Base-by-base conservation (phyloP, 305 asterid species). In the Fraxinus platypoda region DNA sequence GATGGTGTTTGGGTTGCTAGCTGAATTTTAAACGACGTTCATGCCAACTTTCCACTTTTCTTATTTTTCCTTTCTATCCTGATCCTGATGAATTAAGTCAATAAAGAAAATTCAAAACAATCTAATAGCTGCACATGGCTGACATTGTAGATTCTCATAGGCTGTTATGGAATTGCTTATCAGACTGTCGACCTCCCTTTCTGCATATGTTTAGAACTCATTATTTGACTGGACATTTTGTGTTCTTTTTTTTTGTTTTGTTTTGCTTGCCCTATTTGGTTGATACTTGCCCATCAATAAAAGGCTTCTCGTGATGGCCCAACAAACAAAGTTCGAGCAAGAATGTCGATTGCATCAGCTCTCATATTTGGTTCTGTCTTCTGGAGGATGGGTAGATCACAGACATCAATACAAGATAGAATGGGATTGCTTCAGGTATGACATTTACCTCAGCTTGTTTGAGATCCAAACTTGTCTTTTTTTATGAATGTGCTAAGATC, bases 271-370 rank as follows among this genome's bases (percentile, higher is more conserved):
- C 54, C 23, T 35, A 26, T 81, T 79, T 76, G 81, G 66, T 84
- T 84, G 43, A 78, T 72, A 3, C 35, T 59, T 81, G 76, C 52
- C 76, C 23, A 75, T 81, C 74, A 59, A 31, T 83, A 70, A 76
- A 82, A 96, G 99, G 99, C 98, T 82, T 94, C 94, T 88, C 98
- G 99, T 84, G 99, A 94, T 84, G 98, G 99, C 76, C 97, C 99
- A 57, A 96, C 99, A 79, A 96, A 96, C 87, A 91, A 91, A 92
- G 95, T 96, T 87, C 91, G 99, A 87, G 91, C 97, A 78, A 93
- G 98, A 88, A 96, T 96, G 99, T 96, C 99, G 13, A 75, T 96
- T 70, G 97, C 99, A 77, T 96, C 98, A 78, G 99, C 98, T 81
- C 85, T 94, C 80, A 94, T 96, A 88, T 94, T 96, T 89, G 99